A percentile compares a stretch with the other conserved stretches of the same genome.
phyloP scores from a whole-genome alignment of 257 asterid genomes.

The Petunia axillaris region DNA sequence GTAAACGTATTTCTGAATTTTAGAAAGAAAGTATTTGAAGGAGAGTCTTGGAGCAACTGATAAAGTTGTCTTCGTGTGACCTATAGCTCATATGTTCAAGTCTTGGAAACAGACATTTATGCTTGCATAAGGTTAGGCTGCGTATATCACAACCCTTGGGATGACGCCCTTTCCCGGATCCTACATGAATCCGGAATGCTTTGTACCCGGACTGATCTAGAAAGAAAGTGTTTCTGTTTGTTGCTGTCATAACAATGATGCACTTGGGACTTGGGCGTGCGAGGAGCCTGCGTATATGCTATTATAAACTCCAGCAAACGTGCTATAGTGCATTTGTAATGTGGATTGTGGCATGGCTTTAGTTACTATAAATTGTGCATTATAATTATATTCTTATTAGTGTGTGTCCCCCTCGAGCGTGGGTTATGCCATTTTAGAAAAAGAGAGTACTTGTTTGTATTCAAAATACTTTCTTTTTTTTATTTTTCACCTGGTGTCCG shows the following conservation, averaged over 20 bases:
- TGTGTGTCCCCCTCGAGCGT: background rate
- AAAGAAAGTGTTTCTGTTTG: background rate
- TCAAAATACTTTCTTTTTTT: background rate
- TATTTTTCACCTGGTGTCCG: too few relatives aligned
- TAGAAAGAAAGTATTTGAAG: too few relatives aligned
- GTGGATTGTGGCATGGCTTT: conserved; percentile 6
- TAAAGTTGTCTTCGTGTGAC: too few relatives aligned
- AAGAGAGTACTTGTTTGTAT: background rate
- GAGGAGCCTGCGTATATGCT: background rate
- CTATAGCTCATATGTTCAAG: too few relatives aligned
- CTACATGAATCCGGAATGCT: background rate
- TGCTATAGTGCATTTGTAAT: conserved; percentile 14
- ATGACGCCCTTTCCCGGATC: too few relatives aligned
- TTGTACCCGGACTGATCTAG: background rate
- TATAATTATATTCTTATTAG: background rate
- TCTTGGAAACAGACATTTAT: too few relatives aligned
- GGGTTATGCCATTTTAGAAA: background rate
- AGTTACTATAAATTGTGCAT: background rate
- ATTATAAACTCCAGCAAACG: background rate
- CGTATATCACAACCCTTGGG: too few relatives aligned
- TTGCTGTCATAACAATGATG: background rate
- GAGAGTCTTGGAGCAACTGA: too few relatives aligned
- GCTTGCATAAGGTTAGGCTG: too few relatives aligned
- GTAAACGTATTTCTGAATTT: background rate
- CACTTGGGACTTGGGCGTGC: conserved; percentile 24